phyloP scores from a whole-genome alignment of 768 basidiomycete species.

The Tylopilus plumbeoviolaceoides region DNA sequence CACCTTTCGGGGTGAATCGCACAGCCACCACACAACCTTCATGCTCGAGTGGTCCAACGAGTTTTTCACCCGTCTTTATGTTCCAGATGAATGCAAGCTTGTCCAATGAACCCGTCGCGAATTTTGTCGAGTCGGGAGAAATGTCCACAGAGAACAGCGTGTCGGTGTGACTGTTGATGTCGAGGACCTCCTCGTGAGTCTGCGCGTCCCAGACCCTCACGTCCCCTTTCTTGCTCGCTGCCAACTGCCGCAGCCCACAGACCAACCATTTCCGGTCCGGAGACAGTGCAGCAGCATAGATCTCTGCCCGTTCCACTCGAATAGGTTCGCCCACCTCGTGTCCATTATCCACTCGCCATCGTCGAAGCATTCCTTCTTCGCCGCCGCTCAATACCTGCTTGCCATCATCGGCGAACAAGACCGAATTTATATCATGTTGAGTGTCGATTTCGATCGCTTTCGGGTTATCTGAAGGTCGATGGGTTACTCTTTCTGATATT shows the following conservation, averaged over 20 bases:
- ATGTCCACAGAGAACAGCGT: not conserved
- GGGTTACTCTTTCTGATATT: not conserved
- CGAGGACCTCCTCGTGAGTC: not conserved
- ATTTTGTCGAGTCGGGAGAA: not conserved
- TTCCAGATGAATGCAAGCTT: not conserved
- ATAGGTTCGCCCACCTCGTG: not conserved
- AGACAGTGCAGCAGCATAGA: not conserved
- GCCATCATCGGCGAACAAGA: not conserved
- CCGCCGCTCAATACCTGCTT: not conserved
- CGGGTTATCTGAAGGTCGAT: not conserved
- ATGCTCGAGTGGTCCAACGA: not conserved
- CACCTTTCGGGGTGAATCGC: constrained; percentile 1
- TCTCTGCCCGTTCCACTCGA: not conserved
- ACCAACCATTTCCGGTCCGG: not conserved
- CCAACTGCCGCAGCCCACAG: not conserved
- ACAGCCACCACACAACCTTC: not conserved
- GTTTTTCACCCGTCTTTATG: not conserved
- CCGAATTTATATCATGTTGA: not conserved
- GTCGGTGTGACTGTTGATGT: not conserved
- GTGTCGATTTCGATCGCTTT: not conserved
- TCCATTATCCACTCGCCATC: not conserved
- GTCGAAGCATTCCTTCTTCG: not conserved
- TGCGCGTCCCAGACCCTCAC: not conserved
- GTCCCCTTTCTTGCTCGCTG: not conserved
- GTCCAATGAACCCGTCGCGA: not conserved